phyloP scores from a whole-genome alignment of 2,329 filamentous ascomycete species.

The Talaromyces sp. region DNA sequence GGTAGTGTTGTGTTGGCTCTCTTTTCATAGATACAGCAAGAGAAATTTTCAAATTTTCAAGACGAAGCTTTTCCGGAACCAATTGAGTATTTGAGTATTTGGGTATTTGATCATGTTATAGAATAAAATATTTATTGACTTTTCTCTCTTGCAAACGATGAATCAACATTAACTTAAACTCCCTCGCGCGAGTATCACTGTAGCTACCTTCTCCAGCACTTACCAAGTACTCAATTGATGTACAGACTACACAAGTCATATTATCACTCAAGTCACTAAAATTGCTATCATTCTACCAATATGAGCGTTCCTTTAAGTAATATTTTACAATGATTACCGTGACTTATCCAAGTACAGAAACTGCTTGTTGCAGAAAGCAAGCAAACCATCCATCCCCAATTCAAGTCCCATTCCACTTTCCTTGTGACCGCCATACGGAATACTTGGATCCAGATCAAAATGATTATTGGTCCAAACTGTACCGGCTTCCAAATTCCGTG shows the following conservation, averaged over 20 bases:
- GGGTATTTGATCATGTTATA: too few relatives aligned
- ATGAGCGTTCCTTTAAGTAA: background rate
- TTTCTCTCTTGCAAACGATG: background rate
- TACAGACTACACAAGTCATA: too few relatives aligned
- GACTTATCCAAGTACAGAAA: background rate
- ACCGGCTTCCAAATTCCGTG: background rate
- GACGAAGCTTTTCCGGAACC: too few relatives aligned
- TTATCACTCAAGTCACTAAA: background rate
- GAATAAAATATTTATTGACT: background rate
- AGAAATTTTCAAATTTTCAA: too few relatives aligned
- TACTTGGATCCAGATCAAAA: background rate
- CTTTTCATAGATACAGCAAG: too few relatives aligned
- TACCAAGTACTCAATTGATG: too few relatives aligned
- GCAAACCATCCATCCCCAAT: slow-evolving; percentile 8
- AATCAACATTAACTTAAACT: background rate
- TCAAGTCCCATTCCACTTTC: slow-evolving; percentile 15
- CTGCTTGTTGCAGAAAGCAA: background rate
- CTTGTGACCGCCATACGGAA: slow-evolving; percentile 9
- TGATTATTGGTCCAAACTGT: slow-evolving; percentile 10
- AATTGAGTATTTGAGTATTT: too few relatives aligned
- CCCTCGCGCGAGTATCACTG: background rate
- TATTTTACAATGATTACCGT: background rate
- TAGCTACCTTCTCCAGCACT: background rate
- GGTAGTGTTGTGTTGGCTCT: too few relatives aligned
- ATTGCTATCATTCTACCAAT: background rate